Evolutionary conservation across 1,284 basidiomycete genomes (phyloP).

Genomic region (Leccinum subrobustum): DNA sequence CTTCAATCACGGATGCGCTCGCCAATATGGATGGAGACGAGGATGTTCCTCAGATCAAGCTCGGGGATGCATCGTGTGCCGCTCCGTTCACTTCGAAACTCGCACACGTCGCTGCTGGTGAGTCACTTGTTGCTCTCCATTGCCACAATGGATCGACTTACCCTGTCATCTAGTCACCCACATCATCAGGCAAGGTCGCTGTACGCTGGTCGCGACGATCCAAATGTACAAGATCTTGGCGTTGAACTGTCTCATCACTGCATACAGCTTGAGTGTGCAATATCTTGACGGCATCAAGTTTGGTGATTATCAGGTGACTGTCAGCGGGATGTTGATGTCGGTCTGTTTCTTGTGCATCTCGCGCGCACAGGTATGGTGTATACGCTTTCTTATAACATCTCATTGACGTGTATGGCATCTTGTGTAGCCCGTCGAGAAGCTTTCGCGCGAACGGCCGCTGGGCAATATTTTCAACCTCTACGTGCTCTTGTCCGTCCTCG

Average conservation of each 20-base stretch:
- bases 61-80: conserved; percentile 94
- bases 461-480: conserved; percentile 97
- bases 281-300: conserved; percentile 98
- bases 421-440: conserved; percentile 81
- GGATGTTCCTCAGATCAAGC: conserved; percentile 94
- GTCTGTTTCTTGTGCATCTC: conserved; percentile 97
- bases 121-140: conserved; percentile 32
- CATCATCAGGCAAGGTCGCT: conserved; percentile 95
- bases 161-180: conserved; percentile 65
- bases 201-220: conserved; percentile 93
- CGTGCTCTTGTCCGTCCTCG: conserved; percentile 83
- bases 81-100: conserved; percentile 96
- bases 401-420: conserved; percentile 8
- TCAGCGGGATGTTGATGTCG: conserved; percentile 94
- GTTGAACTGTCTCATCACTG: conserved; percentile 93
- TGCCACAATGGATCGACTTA: conserved; percentile 7
- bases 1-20: conserved; percentile 84
- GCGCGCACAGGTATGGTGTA: conserved; percentile 77
- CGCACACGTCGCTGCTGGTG: conserved; percentile 89
- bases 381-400: neutral
- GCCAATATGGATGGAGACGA: conserved; percentile 91
- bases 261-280: conserved; percentile 93
- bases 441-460: conserved; percentile 87
- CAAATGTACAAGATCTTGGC: conserved; percentile 99
- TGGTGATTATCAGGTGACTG: conserved; percentile 93